These are phyloP conservation scores for Letharia lupina DNA, from an alignment of 495 filamentous ascomycete genomes.

Conservation along the genomic window DNA sequence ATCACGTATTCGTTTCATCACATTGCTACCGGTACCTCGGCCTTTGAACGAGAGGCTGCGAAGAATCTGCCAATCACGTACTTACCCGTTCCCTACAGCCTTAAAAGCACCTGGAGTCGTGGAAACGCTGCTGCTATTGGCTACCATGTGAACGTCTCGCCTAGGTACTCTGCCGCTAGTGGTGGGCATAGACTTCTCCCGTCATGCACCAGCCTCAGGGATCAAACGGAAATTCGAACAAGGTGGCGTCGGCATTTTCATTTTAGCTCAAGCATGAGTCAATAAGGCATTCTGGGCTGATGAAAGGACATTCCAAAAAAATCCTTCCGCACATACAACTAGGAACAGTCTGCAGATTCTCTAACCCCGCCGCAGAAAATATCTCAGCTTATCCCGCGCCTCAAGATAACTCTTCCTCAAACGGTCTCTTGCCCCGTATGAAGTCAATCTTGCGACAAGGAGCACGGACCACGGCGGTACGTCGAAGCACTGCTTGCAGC, in stretches of 20 bases:
- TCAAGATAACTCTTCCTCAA: constrained; percentile 10
- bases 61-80: not conserved
- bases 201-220: constrained; percentile 19
- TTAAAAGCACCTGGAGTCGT: not conserved
- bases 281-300: constrained; percentile 10
- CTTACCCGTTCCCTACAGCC: not conserved
- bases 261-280: not conserved
- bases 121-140: constrained; percentile 7
- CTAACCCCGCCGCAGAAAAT: constrained; percentile 15
- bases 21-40: not conserved
- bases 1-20: not conserved
- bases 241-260: constrained; percentile 12
- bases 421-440: not conserved
- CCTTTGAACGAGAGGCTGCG: not conserved
- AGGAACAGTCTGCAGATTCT: constrained; percentile 10
- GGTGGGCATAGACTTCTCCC: constrained; percentile 11
- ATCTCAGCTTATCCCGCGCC: constrained; percentile 16
- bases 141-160: constrained; percentile 8
- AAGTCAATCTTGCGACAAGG: constrained; percentile 12
- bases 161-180: constrained; percentile 6
- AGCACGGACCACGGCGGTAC: constrained; percentile 8
- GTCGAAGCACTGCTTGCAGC: not conserved
- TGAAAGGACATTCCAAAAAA: not conserved
- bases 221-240: constrained; percentile 7
- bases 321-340: constrained; percentile 11